Conservation (phyloP, 306 rosid species). For the Erythrophleum fordii region DNA sequence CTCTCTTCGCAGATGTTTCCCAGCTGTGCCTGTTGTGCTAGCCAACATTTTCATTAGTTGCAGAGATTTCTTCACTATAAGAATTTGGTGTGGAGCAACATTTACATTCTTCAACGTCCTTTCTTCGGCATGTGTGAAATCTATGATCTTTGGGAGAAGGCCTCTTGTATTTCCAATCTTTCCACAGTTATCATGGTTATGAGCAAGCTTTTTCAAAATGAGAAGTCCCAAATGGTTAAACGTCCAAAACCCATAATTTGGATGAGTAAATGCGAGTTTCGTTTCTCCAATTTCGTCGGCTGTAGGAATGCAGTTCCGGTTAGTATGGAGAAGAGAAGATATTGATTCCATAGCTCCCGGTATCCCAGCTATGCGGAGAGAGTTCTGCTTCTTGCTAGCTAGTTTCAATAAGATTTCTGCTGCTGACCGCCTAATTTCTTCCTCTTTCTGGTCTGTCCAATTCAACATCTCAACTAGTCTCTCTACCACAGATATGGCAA, state of each 20-base stretch:
- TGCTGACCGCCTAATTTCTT: conserved; percentile 80
- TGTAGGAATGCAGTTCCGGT: conserved; percentile 57
- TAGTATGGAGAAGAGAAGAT: conserved; percentile 77
- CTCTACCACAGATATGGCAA: conserved; percentile 68
- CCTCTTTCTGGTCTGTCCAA: conserved; percentile 87
- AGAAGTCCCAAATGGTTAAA: conserved; percentile 84
- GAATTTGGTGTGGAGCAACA: conserved; percentile 59
- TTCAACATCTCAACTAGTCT: conserved; percentile 94
- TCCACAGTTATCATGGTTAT: conserved; percentile 87
- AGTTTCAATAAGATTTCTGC: conserved; percentile 79
- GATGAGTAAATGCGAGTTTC: conserved; percentile 53
- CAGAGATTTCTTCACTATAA: conserved; percentile 72
- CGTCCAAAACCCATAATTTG: conserved; percentile 72
- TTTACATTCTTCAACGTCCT: conserved; percentile 59
- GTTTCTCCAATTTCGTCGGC: conserved; percentile 85
- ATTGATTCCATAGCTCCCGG: conserved; percentile 97
- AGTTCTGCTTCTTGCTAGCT: conserved; percentile 89
- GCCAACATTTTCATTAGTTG: conserved; percentile 89
- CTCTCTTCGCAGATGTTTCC: conserved; percentile 75
- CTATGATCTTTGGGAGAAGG: conserved; percentile 87
- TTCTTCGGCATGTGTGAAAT: conserved; percentile 78
- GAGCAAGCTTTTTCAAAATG: conserved; percentile 85
- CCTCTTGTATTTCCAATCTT: conserved; percentile 94
- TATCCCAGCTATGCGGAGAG: conserved; percentile 81
- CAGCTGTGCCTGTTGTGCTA: conserved; percentile 76